These are phyloP conservation scores for Fraxinus xanthoxyloides DNA, from an alignment of 305 asterid genomes.

Conservation along the genomic window DNA sequence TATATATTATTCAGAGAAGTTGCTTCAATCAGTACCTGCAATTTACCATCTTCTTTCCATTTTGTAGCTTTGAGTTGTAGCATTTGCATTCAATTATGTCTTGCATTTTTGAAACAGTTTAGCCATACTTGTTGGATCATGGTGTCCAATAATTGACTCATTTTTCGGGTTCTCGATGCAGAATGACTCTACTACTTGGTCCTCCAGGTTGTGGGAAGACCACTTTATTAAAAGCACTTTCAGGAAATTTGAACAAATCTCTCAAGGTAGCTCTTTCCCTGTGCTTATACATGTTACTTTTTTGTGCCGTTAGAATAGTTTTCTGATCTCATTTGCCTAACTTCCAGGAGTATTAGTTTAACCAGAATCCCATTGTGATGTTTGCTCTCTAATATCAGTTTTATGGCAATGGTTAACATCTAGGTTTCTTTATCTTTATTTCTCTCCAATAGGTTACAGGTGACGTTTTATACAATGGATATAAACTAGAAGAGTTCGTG, in stretches of 20 bases:
- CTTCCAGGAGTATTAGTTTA: background rate
- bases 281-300: background rate
- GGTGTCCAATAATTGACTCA: background rate
- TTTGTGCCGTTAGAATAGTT: background rate
- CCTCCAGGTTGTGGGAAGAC: slow-evolving; percentile 57
- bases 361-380: background rate
- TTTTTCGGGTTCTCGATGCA: slow-evolving; percentile 17
- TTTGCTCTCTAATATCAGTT: background rate
- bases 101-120: background rate
- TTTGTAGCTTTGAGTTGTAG: background rate
- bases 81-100: background rate
- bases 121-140: background rate
- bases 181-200: slow-evolving; percentile 50
- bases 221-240: slow-evolving; percentile 44
- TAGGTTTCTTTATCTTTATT: background rate
- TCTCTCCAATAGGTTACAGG: slow-evolving; percentile 34
- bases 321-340: background rate
- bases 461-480: slow-evolving; percentile 42
- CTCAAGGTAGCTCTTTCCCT: slow-evolving; percentile 31
- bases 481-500: slow-evolving; percentile 35
- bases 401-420: background rate
- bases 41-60: background rate
- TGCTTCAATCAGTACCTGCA: background rate
- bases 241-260: slow-evolving; percentile 41
- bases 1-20: background rate